Evolutionary conservation across 305 asterid genomes (phyloP), one percentile per base, ranked within the genome.

Genomic region (Petunia hybrid): DNA sequence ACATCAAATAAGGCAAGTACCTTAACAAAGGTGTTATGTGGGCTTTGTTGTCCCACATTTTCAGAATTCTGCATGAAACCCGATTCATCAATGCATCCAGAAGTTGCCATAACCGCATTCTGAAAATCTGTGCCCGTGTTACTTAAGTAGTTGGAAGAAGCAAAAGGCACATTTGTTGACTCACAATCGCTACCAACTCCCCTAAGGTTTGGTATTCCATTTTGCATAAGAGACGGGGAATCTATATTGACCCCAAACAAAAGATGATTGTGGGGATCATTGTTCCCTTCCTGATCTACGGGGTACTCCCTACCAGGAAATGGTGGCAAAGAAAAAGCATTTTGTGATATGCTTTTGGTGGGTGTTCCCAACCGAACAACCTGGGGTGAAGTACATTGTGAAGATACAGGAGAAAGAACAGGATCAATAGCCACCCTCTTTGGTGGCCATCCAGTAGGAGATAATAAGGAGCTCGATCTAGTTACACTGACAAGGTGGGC

Each of bases 191-290:
- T 83, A 68, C 82, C 90, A 67, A 91, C 91, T 78, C 90, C 90
- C 80, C 88, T 89, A 57, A 89, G 86, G 83, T 81, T 85, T 13
- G 91, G 82, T 84, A 91, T 83, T 70, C 87, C 92, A 56, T 82
- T 91, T 60, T 85, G 90, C 88, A 91, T 82, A 79, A 89, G 91
- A 80, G 91, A 83, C 5, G 94, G 84, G 16, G 92, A 82, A 82
- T 93, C 97, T 80, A 91, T 89, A 82, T 92, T 93, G 53, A 90
- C 91, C 80, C 98, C 97, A 56, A 93, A 93, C 45, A 92, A 87
- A 57, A 88, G 88, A 85, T 89, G 81, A 84, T 85, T 93, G 66
- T 92, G 96, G 36, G 90, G 90, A 84, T 91, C 96, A 71, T 81
- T 88, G 66, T 84, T 85, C n/a, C 88, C 92, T 82, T 85, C 92